Conservation (phyloP, 2,329 filamentous ascomycete species). For the Diplodia sapinea region DNA sequence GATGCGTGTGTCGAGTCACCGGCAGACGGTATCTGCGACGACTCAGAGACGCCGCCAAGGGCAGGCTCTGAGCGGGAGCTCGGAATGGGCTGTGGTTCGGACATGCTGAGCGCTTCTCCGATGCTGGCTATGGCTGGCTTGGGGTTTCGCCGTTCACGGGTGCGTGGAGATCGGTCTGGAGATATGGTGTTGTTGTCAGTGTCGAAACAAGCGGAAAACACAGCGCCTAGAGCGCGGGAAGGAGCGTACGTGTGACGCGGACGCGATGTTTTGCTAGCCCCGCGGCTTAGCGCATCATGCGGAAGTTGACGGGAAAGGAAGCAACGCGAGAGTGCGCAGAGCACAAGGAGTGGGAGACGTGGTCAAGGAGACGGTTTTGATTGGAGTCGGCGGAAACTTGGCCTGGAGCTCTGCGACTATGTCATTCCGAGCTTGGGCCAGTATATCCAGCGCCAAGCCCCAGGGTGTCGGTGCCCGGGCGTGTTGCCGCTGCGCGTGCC, state of each 20-base stretch:
- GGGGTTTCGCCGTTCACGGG: slow-evolving; percentile 3
- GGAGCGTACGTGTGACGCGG: slow-evolving; percentile 3
- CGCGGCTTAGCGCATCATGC: slow-evolving; percentile 25
- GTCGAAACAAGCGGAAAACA: neutral
- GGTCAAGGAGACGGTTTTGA: slow-evolving; percentile 14
- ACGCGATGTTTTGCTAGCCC: slow-evolving; percentile 22
- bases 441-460: neutral
- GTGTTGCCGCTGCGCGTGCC: slow-evolving; percentile 25
- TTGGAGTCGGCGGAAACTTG: slow-evolving; percentile 28
- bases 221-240: neutral
- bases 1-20: slow-evolving; percentile 27
- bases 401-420: slow-evolving; percentile 16
- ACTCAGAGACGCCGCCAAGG: slow-evolving; percentile 27
- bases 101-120: slow-evolving; percentile 34
- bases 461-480: slow-evolving; percentile 11
- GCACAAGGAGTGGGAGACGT: slow-evolving; percentile 18
- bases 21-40: slow-evolving; percentile 40
- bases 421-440: slow-evolving; percentile 19
- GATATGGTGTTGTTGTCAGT: slow-evolving; percentile 22
- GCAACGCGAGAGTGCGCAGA: neutral
- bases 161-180: slow-evolving; percentile 10
- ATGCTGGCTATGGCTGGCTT: slow-evolving; percentile 16
- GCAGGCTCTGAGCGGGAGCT: slow-evolving; percentile 33
- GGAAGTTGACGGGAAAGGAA: slow-evolving; percentile 7
- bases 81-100: slow-evolving; percentile 34